Conservation (phyloP, 1,284 basidiomycete genomes). For the Sparassis latifolia region DNA sequence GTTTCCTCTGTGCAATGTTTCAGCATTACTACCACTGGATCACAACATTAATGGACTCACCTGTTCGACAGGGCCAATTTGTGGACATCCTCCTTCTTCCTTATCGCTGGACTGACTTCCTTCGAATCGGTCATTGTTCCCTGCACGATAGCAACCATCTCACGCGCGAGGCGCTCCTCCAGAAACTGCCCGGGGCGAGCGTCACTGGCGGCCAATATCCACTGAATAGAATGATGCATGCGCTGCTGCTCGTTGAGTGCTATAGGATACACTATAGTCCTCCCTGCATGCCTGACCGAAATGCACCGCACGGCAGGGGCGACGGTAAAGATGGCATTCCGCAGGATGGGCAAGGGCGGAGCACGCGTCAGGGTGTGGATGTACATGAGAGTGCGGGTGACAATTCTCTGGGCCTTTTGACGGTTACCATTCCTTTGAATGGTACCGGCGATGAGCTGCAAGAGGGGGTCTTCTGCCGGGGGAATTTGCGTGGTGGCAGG, state of each 20-base stretch:
- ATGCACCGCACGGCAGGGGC: constrained; percentile 61
- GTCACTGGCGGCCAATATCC: constrained; percentile 59
- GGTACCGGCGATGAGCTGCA: constrained; percentile 63
- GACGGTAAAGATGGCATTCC: constrained; percentile 57
- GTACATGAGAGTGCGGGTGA: constrained; percentile 58
- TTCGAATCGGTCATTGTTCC: constrained; percentile 30
- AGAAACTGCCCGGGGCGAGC: constrained; percentile 43
- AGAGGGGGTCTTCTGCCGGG: constrained; percentile 69
- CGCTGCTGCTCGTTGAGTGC: constrained; percentile 77
- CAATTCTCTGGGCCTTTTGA: constrained; percentile 52
- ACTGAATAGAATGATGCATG: constrained; percentile 55
- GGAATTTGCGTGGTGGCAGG: constrained; percentile 45
- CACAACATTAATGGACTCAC: constrained; percentile 37
- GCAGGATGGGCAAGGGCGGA: constrained; percentile 72
- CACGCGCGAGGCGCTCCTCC: constrained; percentile 67
- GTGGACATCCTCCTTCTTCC: constrained; percentile 60
- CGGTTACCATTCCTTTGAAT: constrained; percentile 68
- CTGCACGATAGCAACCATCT: constrained; percentile 64
- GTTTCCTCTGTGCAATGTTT: too few relatives aligned
- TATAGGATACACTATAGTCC: constrained; percentile 57
- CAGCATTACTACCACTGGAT: too few relatives aligned
- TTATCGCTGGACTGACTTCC: constrained; percentile 38
- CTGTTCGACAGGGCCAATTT: constrained; percentile 74
- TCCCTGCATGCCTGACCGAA: constrained; percentile 50
- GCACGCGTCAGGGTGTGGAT: constrained; percentile 71